phyloP scores from a whole-genome alignment of 495 filamentous ascomycete species.

The Apiosordaria backusii region DNA sequence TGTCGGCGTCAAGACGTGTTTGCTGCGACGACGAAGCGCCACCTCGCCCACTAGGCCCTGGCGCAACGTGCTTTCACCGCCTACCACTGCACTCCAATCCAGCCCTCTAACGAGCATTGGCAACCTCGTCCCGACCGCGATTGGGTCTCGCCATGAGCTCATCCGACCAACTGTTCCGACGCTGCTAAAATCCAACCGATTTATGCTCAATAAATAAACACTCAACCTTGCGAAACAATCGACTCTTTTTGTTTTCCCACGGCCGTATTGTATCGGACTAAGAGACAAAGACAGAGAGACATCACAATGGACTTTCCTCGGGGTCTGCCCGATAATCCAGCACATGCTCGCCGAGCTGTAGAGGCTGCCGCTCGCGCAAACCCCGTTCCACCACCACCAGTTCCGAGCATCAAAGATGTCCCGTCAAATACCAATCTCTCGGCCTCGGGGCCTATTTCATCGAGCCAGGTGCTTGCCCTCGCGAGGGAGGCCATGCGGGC shows the following conservation, averaged over 20 bases:
- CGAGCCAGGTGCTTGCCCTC: constrained; percentile 51
- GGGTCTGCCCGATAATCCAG: constrained; percentile 40
- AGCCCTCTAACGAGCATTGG: background rate
- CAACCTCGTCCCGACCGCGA: constrained; percentile 14
- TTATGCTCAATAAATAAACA: background rate
- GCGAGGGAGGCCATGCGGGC: constrained; percentile 63
- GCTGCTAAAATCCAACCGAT: constrained; percentile 8
- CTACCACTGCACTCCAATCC: background rate
- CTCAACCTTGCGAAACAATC: background rate
- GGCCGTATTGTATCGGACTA: background rate
- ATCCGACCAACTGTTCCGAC: constrained; percentile 22
- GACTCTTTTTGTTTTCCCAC: background rate
- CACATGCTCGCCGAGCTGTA: constrained; percentile 39
- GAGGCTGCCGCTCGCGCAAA: constrained; percentile 30
- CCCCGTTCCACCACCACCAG: constrained; percentile 36
- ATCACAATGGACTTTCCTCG: constrained; percentile 34
- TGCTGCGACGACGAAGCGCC: background rate
- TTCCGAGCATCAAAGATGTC: constrained; percentile 37
- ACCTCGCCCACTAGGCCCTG: background rate
- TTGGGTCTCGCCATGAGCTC: constrained; percentile 28
- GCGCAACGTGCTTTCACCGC: constrained; percentile 13
- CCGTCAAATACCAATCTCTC: constrained; percentile 37
- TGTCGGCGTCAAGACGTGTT: background rate
- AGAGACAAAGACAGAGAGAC: background rate
- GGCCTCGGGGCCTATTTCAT: constrained; percentile 40